Conservation (phyloP, 2,329 filamentous ascomycete genomes). For the Arthroderma sp. region DNA sequence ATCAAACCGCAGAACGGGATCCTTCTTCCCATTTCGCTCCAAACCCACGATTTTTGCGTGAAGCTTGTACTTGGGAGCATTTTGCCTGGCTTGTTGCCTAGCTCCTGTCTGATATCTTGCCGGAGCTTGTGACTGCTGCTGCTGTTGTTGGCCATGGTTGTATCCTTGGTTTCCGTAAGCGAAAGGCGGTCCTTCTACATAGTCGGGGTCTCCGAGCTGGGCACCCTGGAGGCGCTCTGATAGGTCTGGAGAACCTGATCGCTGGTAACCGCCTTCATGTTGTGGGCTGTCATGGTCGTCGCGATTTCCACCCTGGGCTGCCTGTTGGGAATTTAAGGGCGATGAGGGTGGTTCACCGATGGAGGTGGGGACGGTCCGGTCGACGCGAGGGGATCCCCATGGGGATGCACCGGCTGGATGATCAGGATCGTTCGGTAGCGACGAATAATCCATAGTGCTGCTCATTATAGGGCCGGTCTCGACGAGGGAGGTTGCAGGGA, state of each 20-base stretch:
- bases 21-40: conserved; percentile 87
- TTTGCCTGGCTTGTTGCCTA: conserved; percentile 26
- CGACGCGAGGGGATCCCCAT: conserved; percentile 38
- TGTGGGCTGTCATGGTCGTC: conserved; percentile 2
- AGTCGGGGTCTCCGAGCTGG: conserved; percentile 26
- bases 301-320: conserved; percentile 19
- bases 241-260: conserved; percentile 28
- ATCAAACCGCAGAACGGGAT: conserved; percentile 88
- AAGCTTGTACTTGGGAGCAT: conserved; percentile 64
- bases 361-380: conserved; percentile 26
- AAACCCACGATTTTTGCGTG: conserved; percentile 91
- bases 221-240: conserved; percentile 30
- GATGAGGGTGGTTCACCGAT: conserved; percentile 29
- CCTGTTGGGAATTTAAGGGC: conserved; percentile 26
- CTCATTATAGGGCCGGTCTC: background rate
- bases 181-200: conserved; percentile 22
- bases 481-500: background rate
- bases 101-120: conserved; percentile 36
- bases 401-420: conserved; percentile 47
- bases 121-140: conserved; percentile 30
- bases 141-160: conserved; percentile 14
- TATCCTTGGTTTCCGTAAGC: conserved; percentile 6
- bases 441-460: conserved; percentile 51
- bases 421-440: conserved; percentile 44
- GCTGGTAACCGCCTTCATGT: conserved; percentile 2